Evolutionary conservation across 208 protist species (phyloP).

Genomic region (Trypanosoma caninum): DNA sequence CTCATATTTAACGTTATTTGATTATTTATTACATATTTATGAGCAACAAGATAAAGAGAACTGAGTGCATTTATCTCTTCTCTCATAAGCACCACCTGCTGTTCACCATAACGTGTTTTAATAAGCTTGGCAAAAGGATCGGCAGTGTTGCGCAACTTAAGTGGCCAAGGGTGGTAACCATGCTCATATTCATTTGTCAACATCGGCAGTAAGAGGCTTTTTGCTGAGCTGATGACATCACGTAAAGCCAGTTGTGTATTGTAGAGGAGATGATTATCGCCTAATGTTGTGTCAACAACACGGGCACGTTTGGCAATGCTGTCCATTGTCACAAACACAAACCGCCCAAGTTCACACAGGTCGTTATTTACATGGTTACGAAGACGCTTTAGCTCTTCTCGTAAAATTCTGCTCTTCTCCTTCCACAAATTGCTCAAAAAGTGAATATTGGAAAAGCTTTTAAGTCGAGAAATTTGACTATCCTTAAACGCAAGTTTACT

Average conservation of each 20-base stretch:
- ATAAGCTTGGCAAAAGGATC: constrained; percentile 74
- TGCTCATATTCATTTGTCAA: constrained; percentile 70
- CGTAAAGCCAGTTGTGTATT: constrained; percentile 43
- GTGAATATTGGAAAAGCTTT: constrained; percentile 49
- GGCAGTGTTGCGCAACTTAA: constrained; percentile 78
- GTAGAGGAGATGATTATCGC: constrained; percentile 59
- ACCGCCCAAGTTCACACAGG: constrained; percentile 43
- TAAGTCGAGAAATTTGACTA: constrained; percentile 58
- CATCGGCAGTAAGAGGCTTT: constrained; percentile 71
- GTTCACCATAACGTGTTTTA: constrained; percentile 57
- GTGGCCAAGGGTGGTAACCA: constrained; percentile 86
- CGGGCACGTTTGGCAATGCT: constrained; percentile 47
- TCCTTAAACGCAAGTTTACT: constrained; percentile 50
- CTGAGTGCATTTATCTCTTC: constrained; percentile 59
- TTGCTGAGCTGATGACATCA: constrained; percentile 65
- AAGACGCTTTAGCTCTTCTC: constrained; percentile 35
- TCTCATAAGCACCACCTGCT: constrained; percentile 56
- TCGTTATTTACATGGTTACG: constrained; percentile 38
- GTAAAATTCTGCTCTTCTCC: constrained; percentile 36
- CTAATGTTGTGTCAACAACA: constrained; percentile 52
- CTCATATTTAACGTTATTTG: constrained; percentile 40
- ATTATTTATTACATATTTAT: constrained; percentile 51
- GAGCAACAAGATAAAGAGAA: constrained; percentile 61
- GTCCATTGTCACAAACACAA: constrained; percentile 40
- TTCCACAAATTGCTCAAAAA: constrained; percentile 35